These are phyloP conservation scores for Paramecium primaurelia DNA, from an alignment of 73 alveolate species.

Conservation along the genomic window DNA sequence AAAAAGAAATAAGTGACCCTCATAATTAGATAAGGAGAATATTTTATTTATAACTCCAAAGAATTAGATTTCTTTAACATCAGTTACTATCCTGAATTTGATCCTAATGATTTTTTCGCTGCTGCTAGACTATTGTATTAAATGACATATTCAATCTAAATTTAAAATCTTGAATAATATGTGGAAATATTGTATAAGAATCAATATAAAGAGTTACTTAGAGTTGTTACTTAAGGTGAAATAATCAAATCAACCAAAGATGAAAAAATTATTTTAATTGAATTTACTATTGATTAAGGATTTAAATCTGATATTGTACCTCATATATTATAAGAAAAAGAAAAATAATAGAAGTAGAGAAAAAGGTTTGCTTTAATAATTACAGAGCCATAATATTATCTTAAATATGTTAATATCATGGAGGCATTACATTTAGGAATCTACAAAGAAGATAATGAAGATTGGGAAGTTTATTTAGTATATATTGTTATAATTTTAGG, in stretches of 20 bases:
- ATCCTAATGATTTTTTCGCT: conserved; percentile 12
- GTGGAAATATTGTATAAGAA: not conserved
- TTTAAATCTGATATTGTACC: not conserved
- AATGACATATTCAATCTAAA: not conserved
- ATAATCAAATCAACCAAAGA: not conserved
- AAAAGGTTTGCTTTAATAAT: not conserved
- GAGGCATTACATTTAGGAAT: not conserved
- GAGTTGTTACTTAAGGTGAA: not conserved
- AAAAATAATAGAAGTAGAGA: not conserved
- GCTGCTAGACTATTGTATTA: conserved; percentile 12
- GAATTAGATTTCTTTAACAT: not conserved
- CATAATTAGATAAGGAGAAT: not conserved
- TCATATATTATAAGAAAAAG: not conserved
- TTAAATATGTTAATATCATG: not conserved
- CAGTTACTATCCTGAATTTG: not conserved
- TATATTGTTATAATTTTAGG: not conserved
- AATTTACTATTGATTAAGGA: not conserved
- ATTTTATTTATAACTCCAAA: not conserved
- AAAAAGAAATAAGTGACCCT: not conserved
- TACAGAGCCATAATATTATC: not conserved
- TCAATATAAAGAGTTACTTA: not conserved
- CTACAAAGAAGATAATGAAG: conserved; percentile 10
- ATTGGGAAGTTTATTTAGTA: conserved; percentile 1
- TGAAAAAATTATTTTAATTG: not conserved
- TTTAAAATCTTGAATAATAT: not conserved